Evolutionary conservation across 176 grass and related monocot species (phyloP), one percentile per base, ranked within the genome.

Genomic region (Calamus simplicifolius): DNA sequence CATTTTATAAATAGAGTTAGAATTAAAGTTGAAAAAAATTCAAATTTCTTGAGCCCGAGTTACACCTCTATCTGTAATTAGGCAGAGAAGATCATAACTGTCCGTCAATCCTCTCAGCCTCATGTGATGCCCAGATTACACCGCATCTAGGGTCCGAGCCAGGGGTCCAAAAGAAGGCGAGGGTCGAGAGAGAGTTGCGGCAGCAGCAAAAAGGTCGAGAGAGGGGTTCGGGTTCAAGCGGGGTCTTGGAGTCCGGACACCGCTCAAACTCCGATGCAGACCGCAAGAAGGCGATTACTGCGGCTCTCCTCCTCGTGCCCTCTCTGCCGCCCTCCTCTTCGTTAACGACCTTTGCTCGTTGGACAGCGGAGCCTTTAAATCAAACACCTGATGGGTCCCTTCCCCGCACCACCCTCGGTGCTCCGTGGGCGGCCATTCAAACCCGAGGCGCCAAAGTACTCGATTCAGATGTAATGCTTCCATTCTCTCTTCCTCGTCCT

Each of bases 381-480:
- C 35, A 8, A 43, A 10, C 10, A 43, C 10, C 12, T 43, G 35
- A 55, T n/a, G 30, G 61, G 17, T 18, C 49, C 21, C 81, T 60
- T 28, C 3, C 67, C 5, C 5, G 64, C 3, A 59, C 35, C 50
- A 69, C 75, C 51, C 75, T 90, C 30, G 55, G 68, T 13, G 60
- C 71, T 16, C 86, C 86, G 6, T 89, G 81, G 81, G 62, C 81
- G 50, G 81, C 75, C 50, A 75, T 69, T 25, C 82, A 85, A 63
- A 73, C 61, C 64, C 87, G 87, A 60, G 82, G 82, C 75, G 82
- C 60, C 21, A 90, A 90, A 80, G 75, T 85, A 59, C 87, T 90
- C 19, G 87, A 78, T 48, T 79, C 74, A 48, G 87, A 90, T 43
- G 87, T 90, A 79, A 75, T 27, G 4, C 12, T 56, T 4, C 0